Percentiles rank a stretch among this genome's conserved stretches.
phyloP scores from a whole-genome alignment of 1,284 basidiomycete genomes.

The Sphagnurus paluster region DNA sequence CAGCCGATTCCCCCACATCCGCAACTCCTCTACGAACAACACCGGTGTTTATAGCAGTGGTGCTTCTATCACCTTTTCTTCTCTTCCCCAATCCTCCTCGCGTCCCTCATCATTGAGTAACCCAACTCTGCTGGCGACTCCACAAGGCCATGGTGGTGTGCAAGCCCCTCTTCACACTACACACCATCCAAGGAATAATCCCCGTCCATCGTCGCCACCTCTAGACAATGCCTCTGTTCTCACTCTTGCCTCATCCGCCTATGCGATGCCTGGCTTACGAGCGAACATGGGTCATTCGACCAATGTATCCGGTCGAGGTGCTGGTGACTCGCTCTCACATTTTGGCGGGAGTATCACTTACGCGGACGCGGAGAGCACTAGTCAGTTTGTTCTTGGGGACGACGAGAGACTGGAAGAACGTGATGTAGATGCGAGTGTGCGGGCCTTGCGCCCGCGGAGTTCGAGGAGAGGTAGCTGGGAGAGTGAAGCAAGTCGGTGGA shows the following conservation, averaged over 20 bases:
- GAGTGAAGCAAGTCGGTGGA: constrained; percentile 81
- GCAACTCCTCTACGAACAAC: constrained; percentile 53
- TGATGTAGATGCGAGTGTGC: constrained; percentile 76
- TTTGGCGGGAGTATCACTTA: constrained; percentile 56
- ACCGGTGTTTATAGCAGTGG: constrained; percentile 43
- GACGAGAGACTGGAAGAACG: constrained; percentile 65
- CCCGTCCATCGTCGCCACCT: constrained; percentile 86
- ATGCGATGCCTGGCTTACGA: constrained; percentile 63
- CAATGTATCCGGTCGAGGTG: constrained; percentile 49
- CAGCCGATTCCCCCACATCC: constrained; percentile 55
- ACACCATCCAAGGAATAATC: constrained; percentile 94
- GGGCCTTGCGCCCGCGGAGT: constrained; percentile 76
- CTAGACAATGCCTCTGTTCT: constrained; percentile 90
- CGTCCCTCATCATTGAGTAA: constrained; percentile 44
- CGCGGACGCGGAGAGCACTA: constrained; percentile 62
- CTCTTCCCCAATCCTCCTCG: constrained; percentile 56
- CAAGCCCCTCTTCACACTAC: constrained; percentile 87
- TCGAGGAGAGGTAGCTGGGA: constrained; percentile 83
- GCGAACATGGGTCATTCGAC: constrained; percentile 40
- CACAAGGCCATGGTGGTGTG: constrained; percentile 35
- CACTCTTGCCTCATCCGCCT: constrained; percentile 91
- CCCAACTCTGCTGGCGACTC: constrained; percentile 26
- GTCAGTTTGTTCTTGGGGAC: constrained; percentile 61
- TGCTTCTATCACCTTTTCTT: constrained; percentile 69
- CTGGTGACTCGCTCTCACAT: constrained; percentile 71